Base-by-base conservation (phyloP, 768 basidiomycete genomes). In the Wakefieldia striispora region DNA sequence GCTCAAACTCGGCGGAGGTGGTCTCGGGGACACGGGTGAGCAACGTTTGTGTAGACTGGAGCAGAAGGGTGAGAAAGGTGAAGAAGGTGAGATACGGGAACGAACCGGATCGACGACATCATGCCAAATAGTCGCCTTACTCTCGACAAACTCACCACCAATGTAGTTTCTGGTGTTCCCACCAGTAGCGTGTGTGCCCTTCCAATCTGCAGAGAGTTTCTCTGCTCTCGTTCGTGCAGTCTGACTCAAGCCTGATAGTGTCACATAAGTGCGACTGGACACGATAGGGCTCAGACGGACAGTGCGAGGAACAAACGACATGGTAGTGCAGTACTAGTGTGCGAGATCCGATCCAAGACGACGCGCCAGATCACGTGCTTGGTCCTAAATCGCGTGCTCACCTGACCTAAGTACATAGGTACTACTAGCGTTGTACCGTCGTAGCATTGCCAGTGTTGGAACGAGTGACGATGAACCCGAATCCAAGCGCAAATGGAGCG, bases 1-100 rank as follows among this genome's bases (percentile, higher is more conserved):
- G 80, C 17, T 83, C 78, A 62, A 98, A 94, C 66, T 97, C 95
- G 14, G 72, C 58, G 17, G 71, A 63, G 0, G 93, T 91, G 1
- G 93, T 93, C 70, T 97, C 89, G 8, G 95, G 95, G 6, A 95
- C 94, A 16, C 81, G 81, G 27, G 89, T 89, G 56, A 99, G 80
- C 23, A 97, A 62, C 0, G 91, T 86, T 75, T 99, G 95, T 0
- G 95, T 93, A 4, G 92, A 86, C 91, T 97, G 56, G 9, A 24
- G 27, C 14, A 37, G 48, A 26, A 44, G 26, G 34, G 1, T 33
- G 19, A 5, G 11, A 3, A 3, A 40, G 24, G 38, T 20, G 36
- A 20, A 1, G 10, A 19, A 16, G 33, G n/a, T 29, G n/a, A 20
- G 8, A 34, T 43, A 26, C 14, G 37, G 44, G 38, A 36, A 73